These are phyloP conservation scores for Metschnikowia colocasiae DNA, from an alignment of 805 yeast species.

Conservation along the genomic window DNA sequence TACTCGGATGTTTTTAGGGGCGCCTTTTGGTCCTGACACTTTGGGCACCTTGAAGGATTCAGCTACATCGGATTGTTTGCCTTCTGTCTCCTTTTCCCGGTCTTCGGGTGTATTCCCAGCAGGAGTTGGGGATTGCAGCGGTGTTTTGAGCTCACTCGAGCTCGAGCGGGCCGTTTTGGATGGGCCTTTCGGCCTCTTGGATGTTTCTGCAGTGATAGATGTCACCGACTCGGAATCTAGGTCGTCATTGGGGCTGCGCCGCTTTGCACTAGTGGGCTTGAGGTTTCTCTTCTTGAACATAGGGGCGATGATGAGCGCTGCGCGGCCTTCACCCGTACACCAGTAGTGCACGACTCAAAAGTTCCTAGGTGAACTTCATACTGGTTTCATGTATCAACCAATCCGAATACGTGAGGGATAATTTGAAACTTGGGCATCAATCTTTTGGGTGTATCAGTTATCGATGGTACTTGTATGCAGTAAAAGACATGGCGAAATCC, in stretches of 20 bases:
- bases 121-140: not conserved
- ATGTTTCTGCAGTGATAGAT: not conserved
- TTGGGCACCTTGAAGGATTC: not conserved
- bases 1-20: constrained; percentile 46
- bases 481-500: too few relatives aligned
- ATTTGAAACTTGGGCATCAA: too few relatives aligned
- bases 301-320: not conserved
- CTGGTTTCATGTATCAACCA: too few relatives aligned
- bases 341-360: not conserved
- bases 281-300: constrained; percentile 19
- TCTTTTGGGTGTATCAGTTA: too few relatives aligned
- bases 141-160: not conserved
- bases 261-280: constrained; percentile 6
- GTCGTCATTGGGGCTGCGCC: constrained; percentile 7
- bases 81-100: constrained; percentile 3
- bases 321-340: constrained; percentile 7
- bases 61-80: not conserved
- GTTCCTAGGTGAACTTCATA: too few relatives aligned
- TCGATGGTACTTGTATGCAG: too few relatives aligned
- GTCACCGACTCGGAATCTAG: not conserved
- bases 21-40: constrained; percentile 24
- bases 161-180: not conserved
- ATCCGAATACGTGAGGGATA: too few relatives aligned
- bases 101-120: not conserved
- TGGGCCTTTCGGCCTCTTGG: not conserved